A percentile compares a stretch with the other conserved stretches of the same genome.
Conservation (phyloP, 352 stramenopile species). For the Phytophthora capsici region DNA sequence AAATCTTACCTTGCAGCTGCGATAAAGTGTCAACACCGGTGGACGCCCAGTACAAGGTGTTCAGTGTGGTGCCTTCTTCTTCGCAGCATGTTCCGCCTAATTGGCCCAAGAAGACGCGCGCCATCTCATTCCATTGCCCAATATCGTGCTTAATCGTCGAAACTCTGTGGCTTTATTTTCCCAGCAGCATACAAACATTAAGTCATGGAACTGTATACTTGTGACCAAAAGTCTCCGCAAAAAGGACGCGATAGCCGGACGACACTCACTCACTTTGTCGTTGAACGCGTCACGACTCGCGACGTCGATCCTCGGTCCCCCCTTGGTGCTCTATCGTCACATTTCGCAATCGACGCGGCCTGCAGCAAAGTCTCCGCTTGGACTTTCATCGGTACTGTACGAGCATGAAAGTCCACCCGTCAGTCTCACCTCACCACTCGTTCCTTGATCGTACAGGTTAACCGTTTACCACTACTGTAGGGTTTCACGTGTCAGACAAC, state of each 20-base stretch:
- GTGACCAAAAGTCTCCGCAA: conserved; percentile 7
- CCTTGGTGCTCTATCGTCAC: conserved; percentile 9
- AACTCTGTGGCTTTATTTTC: too few species aligned
- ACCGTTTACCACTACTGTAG: too few species aligned
- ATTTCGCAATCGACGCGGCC: conserved; percentile 37
- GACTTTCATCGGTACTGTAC: conserved; percentile 3
- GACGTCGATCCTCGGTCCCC: conserved; percentile 23
- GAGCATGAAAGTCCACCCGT: background rate
- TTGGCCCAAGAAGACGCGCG: conserved; percentile 1
- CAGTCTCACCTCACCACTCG: conserved; percentile 5
- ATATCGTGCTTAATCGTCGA: conserved; percentile 2
- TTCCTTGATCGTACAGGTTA: background rate
- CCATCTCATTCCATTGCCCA: too few species aligned
- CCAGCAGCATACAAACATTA: conserved; percentile 17
- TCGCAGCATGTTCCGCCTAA: conserved; percentile 7
- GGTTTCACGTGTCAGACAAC: too few species aligned
- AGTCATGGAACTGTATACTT: conserved; percentile 30
- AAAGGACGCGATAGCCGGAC: conserved; percentile 27
- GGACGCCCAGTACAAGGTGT: too few species aligned
- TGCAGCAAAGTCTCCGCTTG: conserved; percentile 15
- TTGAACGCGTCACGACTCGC: conserved; percentile 32
- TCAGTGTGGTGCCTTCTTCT: conserved; percentile 3
- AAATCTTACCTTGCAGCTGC: conserved; percentile 29
- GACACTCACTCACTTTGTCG: conserved; percentile 13
- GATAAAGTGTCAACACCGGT: conserved; percentile 3